Evolutionary conservation across 2,329 filamentous ascomycete species (phyloP).

Genomic region (Orbilia blumenaviensis): DNA sequence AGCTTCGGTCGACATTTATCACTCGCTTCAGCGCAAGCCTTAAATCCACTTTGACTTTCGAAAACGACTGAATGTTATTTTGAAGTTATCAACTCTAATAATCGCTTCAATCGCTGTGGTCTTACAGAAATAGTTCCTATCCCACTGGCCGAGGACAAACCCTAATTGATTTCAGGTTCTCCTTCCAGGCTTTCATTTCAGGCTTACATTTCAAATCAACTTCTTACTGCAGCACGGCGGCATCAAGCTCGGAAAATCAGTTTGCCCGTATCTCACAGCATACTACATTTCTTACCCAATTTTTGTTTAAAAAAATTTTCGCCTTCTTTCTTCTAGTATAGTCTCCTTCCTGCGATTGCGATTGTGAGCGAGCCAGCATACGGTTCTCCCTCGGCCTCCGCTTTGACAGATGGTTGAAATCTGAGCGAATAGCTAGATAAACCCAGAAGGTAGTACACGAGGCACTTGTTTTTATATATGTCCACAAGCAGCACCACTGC

Average conservation of each 20-base stretch:
- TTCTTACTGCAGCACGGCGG: not conserved
- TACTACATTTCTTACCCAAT: too few species aligned
- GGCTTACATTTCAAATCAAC: not conserved
- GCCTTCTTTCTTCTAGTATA: not conserved
- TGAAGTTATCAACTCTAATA: constrained; percentile 21
- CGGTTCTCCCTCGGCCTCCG: not conserved
- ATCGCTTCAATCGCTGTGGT: not conserved
- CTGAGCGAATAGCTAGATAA: constrained; percentile 1
- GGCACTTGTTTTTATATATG: not conserved
- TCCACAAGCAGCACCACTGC: not conserved
- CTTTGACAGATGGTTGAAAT: not conserved
- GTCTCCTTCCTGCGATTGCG: not conserved
- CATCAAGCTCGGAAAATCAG: constrained; percentile 10
- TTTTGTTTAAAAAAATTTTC: too few species aligned
- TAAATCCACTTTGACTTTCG: not conserved
- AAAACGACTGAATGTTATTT: not conserved
- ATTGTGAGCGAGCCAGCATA: not conserved
- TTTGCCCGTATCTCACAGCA: not conserved
- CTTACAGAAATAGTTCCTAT: not conserved
- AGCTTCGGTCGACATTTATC: not conserved
- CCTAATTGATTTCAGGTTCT: not conserved
- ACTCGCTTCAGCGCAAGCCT: not conserved
- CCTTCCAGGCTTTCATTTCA: not conserved
- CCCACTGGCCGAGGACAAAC: not conserved
- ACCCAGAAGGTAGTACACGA: not conserved